Conservation (phyloP, 257 asterid genomes). For the Solanum chilense region DNA sequence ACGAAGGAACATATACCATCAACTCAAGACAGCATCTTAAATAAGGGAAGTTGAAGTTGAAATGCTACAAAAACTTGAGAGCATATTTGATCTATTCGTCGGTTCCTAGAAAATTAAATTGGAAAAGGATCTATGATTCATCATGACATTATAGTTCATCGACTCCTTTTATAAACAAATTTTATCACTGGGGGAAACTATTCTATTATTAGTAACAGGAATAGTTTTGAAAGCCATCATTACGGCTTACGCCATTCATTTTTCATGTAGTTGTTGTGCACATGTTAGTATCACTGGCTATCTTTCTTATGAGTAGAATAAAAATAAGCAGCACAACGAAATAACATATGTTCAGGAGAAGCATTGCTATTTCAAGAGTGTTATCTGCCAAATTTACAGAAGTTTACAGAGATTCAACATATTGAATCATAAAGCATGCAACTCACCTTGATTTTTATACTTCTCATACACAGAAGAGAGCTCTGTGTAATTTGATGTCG, state of each 20-base stretch:
- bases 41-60: background rate
- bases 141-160: background rate
- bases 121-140: background rate
- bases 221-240: background rate
- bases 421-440: background rate
- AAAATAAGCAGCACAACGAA: background rate
- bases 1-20: background rate
- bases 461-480: conserved; percentile 67
- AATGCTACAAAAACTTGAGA: background rate
- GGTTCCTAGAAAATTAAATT: background rate
- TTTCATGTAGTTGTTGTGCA: background rate
- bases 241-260: background rate
- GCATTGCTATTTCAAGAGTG: background rate
- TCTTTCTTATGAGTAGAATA: too few relatives aligned
- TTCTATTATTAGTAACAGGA: background rate
- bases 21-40: background rate
- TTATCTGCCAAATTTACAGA: too few relatives aligned
- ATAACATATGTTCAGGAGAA: background rate
- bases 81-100: background rate
- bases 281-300: background rate
- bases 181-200: background rate
- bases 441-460: conserved; percentile 82
- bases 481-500: conserved; percentile 79
- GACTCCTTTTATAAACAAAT: background rate
- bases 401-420: background rate